A percentile compares a stretch with the other conserved stretches of the same genome.
These are phyloP conservation scores for Amborella trichopoda DNA, from an alignment of 164 flowering plant genomes.

Conservation along the genomic window DNA sequence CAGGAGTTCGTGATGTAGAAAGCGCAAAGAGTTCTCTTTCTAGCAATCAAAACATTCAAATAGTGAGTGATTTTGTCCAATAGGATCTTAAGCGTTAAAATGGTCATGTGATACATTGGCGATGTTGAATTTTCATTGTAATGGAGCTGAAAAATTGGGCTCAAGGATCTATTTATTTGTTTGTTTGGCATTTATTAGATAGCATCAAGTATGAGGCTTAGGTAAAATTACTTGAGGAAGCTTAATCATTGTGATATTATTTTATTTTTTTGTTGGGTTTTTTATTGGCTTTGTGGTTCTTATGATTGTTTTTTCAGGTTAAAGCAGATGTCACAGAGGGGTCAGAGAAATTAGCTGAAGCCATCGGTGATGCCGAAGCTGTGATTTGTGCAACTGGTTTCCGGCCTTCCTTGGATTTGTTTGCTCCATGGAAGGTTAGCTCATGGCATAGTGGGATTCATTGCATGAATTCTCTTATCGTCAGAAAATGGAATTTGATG, in stretches of 20 bases:
- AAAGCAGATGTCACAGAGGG: conserved; percentile 93
- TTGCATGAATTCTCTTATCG: too few relatives aligned
- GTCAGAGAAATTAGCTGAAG: conserved; percentile 57
- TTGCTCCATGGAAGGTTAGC: conserved; percentile 86
- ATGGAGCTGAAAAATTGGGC: too few relatives aligned
- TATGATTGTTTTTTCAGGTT: conserved; percentile 30
- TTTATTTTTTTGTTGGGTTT: neutral
- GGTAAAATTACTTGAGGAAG: too few relatives aligned
- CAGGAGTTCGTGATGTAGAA: conserved; percentile 73
- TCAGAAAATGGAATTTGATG: too few relatives aligned
- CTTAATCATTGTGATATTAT: too few relatives aligned
- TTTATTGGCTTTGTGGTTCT: neutral
- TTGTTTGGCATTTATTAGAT: too few relatives aligned
- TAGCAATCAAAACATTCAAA: conserved; percentile 40
- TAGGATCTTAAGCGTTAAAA: too few relatives aligned
- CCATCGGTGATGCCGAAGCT: conserved; percentile 80
- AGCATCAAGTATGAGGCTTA: too few relatives aligned
- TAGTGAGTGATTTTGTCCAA: conserved; percentile 31
- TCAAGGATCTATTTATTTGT: too few relatives aligned
- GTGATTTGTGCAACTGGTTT: conserved; percentile 87
- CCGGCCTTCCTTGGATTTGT: conserved; percentile 57
- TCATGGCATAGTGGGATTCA: too few relatives aligned
- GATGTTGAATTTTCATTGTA: too few relatives aligned
- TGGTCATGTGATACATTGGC: too few relatives aligned
- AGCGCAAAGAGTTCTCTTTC: conserved; percentile 46